Percentiles rank a stretch among this genome's conserved stretches.
Evolutionary conservation across 805 yeast genomes (phyloP).

Genomic region (Candida ficus): DNA sequence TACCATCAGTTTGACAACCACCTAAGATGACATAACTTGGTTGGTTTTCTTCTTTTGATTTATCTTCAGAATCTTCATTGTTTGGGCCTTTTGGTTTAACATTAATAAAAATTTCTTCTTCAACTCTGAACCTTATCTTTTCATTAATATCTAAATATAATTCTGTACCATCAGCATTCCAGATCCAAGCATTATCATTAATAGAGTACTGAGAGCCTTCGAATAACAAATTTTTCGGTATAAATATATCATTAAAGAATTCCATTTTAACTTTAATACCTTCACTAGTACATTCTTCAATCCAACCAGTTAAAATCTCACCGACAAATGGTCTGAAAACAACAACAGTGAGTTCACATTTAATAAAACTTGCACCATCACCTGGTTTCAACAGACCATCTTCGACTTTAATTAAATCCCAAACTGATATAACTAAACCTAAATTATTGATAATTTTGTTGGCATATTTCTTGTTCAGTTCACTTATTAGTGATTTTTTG

Average conservation of each 20-base stretch:
- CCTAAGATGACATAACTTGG: slow-evolving; percentile 87
- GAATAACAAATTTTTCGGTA: slow-evolving; percentile 78
- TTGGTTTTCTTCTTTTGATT: slow-evolving; percentile 35
- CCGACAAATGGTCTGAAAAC: slow-evolving; percentile 95
- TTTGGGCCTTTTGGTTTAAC: slow-evolving; percentile 73
- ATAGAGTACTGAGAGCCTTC: slow-evolving; percentile 64
- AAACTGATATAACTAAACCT: slow-evolving; percentile 80
- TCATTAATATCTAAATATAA: slow-evolving; percentile 87
- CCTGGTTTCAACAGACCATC: slow-evolving; percentile 93
- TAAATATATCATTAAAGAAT: slow-evolving; percentile 87
- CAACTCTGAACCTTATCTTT: slow-evolving; percentile 85
- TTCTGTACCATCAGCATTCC: slow-evolving; percentile 73
- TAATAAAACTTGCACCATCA: slow-evolving; percentile 83
- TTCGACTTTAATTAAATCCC: slow-evolving; percentile 76
- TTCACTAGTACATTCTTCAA: slow-evolving; percentile 78
- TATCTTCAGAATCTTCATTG: slow-evolving; percentile 24
- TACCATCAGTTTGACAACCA: slow-evolving; percentile 92
- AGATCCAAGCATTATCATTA: slow-evolving; percentile 92
- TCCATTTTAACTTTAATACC: slow-evolving; percentile 82
- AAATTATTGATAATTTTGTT: slow-evolving; percentile 79
- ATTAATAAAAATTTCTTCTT: slow-evolving; percentile 80
- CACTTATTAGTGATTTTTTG: slow-evolving; percentile 67
- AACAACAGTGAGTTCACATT: slow-evolving; percentile 66
- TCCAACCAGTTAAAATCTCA: slow-evolving; percentile 90
- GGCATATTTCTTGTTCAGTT: slow-evolving; percentile 77